These are phyloP conservation scores for Botrytis hyacinthi DNA, from an alignment of 2,329 filamentous ascomycete genomes.

Conservation along the genomic window DNA sequence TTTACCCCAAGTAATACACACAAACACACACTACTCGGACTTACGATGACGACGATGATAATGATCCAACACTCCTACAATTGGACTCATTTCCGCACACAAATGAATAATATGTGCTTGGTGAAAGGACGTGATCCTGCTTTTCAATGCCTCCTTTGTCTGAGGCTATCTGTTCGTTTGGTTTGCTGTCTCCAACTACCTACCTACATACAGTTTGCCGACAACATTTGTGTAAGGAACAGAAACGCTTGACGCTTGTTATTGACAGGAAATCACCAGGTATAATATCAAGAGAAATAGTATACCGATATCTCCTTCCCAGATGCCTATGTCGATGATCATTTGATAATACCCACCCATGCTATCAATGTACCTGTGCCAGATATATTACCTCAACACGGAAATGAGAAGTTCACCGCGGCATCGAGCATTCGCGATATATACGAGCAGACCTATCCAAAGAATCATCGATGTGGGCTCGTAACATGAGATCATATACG, in stretches of 20 bases:
- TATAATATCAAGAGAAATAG: neutral
- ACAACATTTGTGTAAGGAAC: neutral
- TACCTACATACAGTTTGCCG: too few species aligned
- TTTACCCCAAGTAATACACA: neutral
- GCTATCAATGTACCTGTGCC: neutral
- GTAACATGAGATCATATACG: neutral
- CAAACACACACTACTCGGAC: neutral
- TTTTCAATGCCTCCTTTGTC: neutral
- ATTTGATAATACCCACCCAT: neutral
- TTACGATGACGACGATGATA: neutral
- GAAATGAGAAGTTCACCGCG: neutral
- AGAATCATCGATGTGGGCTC: neutral
- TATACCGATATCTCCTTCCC: neutral
- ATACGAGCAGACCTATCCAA: neutral
- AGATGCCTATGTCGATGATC: neutral
- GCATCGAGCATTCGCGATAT: neutral
- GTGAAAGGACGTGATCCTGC: neutral
- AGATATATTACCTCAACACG: neutral
- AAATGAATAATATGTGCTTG: neutral
- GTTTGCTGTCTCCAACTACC: neutral
- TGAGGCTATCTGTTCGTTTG: neutral
- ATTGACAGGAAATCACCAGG: too few species aligned
- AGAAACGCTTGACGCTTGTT: neutral
- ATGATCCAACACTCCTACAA: neutral
- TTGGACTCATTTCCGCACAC: neutral